phyloP scores from a whole-genome alignment of 805 yeast species.

The Nakazawaea siamensis region DNA sequence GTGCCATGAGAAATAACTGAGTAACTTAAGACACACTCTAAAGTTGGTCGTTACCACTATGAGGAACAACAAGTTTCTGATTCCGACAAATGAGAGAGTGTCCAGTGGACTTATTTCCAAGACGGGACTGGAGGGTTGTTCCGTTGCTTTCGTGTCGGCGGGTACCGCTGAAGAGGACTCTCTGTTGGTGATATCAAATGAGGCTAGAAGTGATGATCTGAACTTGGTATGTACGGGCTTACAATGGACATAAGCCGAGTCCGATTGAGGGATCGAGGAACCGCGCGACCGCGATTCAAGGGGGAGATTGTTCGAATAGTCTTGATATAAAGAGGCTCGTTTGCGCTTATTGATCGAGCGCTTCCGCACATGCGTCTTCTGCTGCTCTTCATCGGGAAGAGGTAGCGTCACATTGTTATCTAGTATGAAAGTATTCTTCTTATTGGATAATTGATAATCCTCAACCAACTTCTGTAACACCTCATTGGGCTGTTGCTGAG shows the following conservation, averaged over 20 bases:
- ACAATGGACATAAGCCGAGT: no score
- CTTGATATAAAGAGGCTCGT: constrained; percentile 7
- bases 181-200: constrained; percentile 5
- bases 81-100: constrained; percentile 6
- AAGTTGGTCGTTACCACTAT: constrained; percentile 3
- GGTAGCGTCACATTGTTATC: constrained; percentile 7
- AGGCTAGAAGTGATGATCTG: constrained; percentile 2
- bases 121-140: no score
- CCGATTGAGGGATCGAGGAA: no score
- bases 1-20: neutral
- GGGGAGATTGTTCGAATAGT: no score
- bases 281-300: no score
- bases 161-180: no score
- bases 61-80: constrained; percentile 9
- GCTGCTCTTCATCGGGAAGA: constrained; percentile 4
- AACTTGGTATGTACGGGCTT: constrained; percentile 6
- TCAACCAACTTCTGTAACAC: constrained; percentile 1
- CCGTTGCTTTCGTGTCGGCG: no score
- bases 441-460: constrained; percentile 3
- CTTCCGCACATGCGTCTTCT: constrained; percentile 4
- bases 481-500: constrained; percentile 9
- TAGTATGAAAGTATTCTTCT: constrained; percentile 1
- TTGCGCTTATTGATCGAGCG: constrained; percentile 7
- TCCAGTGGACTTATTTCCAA: neutral
- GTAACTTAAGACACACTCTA: neutral